Evolutionary conservation across 1,139 yeast genomes (phyloP).

Genomic region (Blastobotrys persicus): DNA sequence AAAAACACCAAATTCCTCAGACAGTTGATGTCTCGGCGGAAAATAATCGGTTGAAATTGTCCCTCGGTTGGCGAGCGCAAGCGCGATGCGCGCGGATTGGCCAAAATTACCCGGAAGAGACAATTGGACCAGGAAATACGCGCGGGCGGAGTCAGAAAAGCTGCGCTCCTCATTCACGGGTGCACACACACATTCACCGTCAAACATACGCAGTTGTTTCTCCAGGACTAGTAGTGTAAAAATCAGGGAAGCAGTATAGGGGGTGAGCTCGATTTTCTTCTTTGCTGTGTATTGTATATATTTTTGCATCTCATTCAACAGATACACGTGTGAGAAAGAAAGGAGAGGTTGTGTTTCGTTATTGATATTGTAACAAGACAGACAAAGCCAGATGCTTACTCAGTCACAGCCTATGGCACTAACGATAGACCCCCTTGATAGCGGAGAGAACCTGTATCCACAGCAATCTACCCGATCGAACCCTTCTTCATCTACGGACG

Average conservation of each 20-base stretch:
- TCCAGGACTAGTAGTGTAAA: too few relatives aligned
- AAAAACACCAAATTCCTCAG: too few relatives aligned
- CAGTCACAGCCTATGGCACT: not conserved
- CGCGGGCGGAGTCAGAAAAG: not conserved
- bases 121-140: not conserved
- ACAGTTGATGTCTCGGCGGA: too few relatives aligned
- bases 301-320: not conserved
- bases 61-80: too few relatives aligned
- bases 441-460: constrained; percentile 7
- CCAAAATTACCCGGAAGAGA: not conserved
- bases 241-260: not conserved
- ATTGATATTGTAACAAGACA: too few relatives aligned
- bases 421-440: not conserved
- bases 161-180: not conserved
- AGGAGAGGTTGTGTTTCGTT: not conserved
- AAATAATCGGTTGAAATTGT: too few relatives aligned
- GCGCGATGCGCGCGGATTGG: too few relatives aligned
- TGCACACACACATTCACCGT: not conserved
- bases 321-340: not conserved
- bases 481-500: constrained; percentile 16
- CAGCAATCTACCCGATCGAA: constrained; percentile 12
- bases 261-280: not conserved
- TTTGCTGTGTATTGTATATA: not conserved
- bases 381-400: not conserved
- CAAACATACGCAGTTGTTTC: too few relatives aligned